phyloP scores from a whole-genome alignment of 345 rosid species.

The Sonneratia alba region DNA sequence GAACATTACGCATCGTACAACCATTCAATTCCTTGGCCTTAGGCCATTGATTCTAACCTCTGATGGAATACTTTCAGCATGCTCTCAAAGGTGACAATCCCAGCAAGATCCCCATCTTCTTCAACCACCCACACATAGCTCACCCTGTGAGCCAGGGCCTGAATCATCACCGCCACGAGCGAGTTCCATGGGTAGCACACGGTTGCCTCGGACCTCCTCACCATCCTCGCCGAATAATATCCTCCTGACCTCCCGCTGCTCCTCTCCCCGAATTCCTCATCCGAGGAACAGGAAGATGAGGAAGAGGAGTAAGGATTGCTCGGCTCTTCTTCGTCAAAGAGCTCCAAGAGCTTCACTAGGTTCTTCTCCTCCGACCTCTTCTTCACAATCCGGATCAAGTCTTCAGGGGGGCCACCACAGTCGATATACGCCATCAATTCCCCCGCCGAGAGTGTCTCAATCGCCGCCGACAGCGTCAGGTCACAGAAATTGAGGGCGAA shows the following conservation, averaged over 20 bases:
- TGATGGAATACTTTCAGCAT: conserved; percentile 43
- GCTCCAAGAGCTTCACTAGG: conserved; percentile 21
- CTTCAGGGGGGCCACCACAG: conserved; percentile 38
- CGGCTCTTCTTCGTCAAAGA: conserved; percentile 35
- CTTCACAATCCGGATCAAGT: conserved; percentile 31
- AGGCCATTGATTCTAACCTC: conserved; percentile 19
- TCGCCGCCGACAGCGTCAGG: conserved; percentile 35
- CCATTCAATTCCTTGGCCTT: background rate
- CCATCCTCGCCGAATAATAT: conserved; percentile 19
- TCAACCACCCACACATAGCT: conserved; percentile 51
- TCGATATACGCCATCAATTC: conserved; percentile 53
- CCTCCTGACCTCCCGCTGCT: conserved; percentile 19
- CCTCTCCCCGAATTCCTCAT: conserved; percentile 32
- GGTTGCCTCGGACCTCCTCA: conserved; percentile 29
- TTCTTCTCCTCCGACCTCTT: conserved; percentile 36
- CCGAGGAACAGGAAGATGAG: conserved; percentile 27
- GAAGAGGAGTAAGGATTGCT: conserved; percentile 11
- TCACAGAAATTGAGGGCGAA: conserved; percentile 29
- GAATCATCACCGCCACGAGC: conserved; percentile 55
- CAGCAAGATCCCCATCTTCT: conserved; percentile 32
- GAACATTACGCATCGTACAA: too few relatives aligned
- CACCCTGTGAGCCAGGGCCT: conserved; percentile 48
- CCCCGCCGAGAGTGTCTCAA: conserved; percentile 40
- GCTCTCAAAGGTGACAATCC: conserved; percentile 42
- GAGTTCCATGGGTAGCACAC: conserved; percentile 53